Percentiles rank a stretch among this genome's conserved stretches.
Evolutionary conservation across 2,329 filamentous ascomycete genomes (phyloP).

Genomic region (Trichoderma cornu-damae): DNA sequence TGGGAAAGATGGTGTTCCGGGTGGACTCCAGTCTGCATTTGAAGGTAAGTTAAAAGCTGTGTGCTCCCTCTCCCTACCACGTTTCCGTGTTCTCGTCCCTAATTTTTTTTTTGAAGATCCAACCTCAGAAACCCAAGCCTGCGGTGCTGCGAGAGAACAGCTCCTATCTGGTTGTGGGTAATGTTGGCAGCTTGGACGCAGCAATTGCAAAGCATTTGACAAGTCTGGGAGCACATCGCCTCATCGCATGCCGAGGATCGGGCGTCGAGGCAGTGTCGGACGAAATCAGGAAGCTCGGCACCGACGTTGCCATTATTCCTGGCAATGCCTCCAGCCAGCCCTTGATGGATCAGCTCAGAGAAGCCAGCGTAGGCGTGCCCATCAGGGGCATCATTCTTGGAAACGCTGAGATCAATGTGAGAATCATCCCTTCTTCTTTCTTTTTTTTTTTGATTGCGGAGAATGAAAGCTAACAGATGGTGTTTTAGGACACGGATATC

Average conservation of each 20-base stretch:
- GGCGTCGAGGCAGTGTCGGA: background rate
- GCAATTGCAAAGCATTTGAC: constrained; percentile 11
- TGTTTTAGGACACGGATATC: background rate
- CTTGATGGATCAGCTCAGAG: constrained; percentile 2
- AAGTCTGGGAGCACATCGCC: constrained; percentile 7
- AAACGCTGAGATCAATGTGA: background rate
- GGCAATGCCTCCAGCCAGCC: background rate
- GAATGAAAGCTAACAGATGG: background rate
- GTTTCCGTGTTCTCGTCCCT: background rate
- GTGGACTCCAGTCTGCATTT: constrained; percentile 10
- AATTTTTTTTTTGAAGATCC: constrained; percentile 2
- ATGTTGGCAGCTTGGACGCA: background rate
- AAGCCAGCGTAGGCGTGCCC: background rate
- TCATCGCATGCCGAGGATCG: constrained; percentile 5
- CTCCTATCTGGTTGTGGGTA: constrained; percentile 11
- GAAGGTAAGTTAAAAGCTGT: constrained; percentile 15
- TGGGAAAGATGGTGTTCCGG: constrained; percentile 8
- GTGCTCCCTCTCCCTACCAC: background rate
- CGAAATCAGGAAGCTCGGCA: constrained; percentile 1
- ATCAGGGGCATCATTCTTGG: constrained; percentile 13
- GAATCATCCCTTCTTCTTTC: background rate
- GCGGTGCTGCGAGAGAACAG: constrained; percentile 9
- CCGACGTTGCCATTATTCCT: constrained; percentile 9
- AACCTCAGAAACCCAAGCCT: constrained; percentile 14
- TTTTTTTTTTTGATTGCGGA: background rate